These are phyloP conservation scores for Amanita brunnescens DNA, from an alignment of 768 basidiomycete species.

Conservation along the genomic window DNA sequence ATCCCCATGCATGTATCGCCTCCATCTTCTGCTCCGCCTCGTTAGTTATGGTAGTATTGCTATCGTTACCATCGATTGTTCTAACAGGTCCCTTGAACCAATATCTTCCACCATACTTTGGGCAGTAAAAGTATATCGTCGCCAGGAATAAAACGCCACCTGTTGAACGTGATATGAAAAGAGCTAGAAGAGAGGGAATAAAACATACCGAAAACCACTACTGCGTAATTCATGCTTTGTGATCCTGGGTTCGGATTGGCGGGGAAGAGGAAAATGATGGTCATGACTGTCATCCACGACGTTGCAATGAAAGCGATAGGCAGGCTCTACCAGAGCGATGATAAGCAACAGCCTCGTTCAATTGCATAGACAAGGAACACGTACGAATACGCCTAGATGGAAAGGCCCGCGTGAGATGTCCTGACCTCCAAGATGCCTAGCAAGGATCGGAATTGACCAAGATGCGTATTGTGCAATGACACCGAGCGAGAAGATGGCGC, in stretches of 20 bases:
- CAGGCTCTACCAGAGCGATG: slow-evolving; percentile 34
- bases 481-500: slow-evolving; percentile 46
- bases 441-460: slow-evolving; percentile 47
- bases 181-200: not conserved
- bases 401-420: slow-evolving; percentile 52
- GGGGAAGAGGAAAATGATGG: slow-evolving; percentile 58
- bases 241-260: slow-evolving; percentile 34
- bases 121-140: slow-evolving; percentile 49
- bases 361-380: slow-evolving; percentile 3
- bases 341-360: no score
- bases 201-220: slow-evolving; percentile 46
- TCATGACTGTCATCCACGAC: slow-evolving; percentile 58
- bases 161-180: not conserved
- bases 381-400: slow-evolving; percentile 33
- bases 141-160: slow-evolving; percentile 41
- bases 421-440: slow-evolving; percentile 38
- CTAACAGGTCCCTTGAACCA: slow-evolving; percentile 21
- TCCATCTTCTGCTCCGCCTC: no score
- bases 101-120: slow-evolving; percentile 22
- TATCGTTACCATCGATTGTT: not conserved
- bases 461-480: slow-evolving; percentile 40
- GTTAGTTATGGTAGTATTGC: no score
- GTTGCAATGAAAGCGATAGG: slow-evolving; percentile 50
- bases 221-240: slow-evolving; percentile 60
- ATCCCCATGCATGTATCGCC: no score